These are phyloP conservation scores for thale cress (Arabidopsis thaliana) DNA, from an alignment of 345 rosid genomes.

Conservation along the genomic window TAIR10.1 NC_003074.8:3138001-3138500, in stretches of 20 bases:
- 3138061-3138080: constrained; percentile 67
- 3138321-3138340: constrained; percentile 57
- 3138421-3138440: constrained; percentile 85
- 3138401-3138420: constrained; percentile 75
- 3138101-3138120: constrained; percentile 74
- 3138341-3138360: constrained; percentile 50
- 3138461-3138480: constrained; percentile 76
- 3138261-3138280: constrained; percentile 49
- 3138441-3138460: constrained; percentile 71
- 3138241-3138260: constrained; percentile 60
- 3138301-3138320: constrained; percentile 60
- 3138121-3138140: constrained; percentile 82
- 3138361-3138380: constrained; percentile 66
- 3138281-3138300: constrained; percentile 62
- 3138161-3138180: constrained; percentile 52
- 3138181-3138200: constrained; percentile 49
- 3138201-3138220: constrained; percentile 71
- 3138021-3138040: background rate
- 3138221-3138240: constrained; percentile 79
- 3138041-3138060: constrained; percentile 37
- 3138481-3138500: constrained; percentile 87
- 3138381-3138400: constrained; percentile 94
- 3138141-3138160: constrained; percentile 96
- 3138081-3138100: constrained; percentile 68
- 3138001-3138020: background rate